phyloP scores from a whole-genome alignment of 2,329 filamentous ascomycete species.

The Annulohypoxylon truncatum region DNA sequence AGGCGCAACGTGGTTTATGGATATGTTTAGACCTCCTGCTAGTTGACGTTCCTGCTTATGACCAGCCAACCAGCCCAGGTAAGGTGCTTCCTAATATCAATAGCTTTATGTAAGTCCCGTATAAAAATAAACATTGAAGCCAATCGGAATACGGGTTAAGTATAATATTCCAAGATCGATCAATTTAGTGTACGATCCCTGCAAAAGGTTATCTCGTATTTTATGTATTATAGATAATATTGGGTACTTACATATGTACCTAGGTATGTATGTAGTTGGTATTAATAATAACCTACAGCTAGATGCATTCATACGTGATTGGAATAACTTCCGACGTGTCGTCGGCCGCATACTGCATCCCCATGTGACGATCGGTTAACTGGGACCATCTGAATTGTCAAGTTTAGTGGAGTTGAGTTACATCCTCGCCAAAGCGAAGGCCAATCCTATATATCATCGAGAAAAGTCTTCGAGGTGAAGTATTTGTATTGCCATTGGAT shows the following conservation, averaged over 20 bases:
- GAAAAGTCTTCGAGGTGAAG: neutral
- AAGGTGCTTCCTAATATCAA: no score
- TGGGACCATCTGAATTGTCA: neutral
- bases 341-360: neutral
- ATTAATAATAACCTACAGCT: neutral
- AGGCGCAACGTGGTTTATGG: no score
- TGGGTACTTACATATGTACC: neutral
- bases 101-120: neutral
- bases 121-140: neutral
- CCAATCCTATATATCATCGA: neutral
- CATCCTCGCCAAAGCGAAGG: neutral
- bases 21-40: no score
- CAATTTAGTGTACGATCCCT: neutral
- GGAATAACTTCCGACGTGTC: neutral
- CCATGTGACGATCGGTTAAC: conserved; percentile 1
- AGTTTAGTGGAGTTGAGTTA: neutral
- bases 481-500: neutral
- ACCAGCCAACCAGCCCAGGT: no score
- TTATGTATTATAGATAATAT: neutral
- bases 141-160: no score
- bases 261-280: neutral
- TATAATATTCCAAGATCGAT: neutral
- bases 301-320: neutral
- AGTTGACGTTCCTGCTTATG: no score
- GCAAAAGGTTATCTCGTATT: neutral